These are phyloP conservation scores for Pseudogymnoascus sp. DNA, from an alignment of 2,329 filamentous ascomycete genomes.

Conservation along the genomic window DNA sequence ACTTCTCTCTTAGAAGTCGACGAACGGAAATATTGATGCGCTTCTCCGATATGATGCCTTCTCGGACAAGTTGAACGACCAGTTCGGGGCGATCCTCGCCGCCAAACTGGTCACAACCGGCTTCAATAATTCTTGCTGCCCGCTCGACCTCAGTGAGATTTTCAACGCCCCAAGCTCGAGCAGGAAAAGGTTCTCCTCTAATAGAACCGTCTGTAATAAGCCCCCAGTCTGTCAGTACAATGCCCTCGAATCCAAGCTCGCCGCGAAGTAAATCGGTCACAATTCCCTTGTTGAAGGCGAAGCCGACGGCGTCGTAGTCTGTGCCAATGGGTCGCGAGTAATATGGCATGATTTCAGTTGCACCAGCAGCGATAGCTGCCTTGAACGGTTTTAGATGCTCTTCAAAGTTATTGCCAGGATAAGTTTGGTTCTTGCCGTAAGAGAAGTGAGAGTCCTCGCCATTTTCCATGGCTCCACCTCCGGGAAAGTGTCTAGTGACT, in stretches of 20 bases:
- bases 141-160: slow-evolving; percentile 37
- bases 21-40: no score
- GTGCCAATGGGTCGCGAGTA: slow-evolving; percentile 43
- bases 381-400: slow-evolving; percentile 46
- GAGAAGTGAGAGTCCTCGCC: no score
- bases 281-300: slow-evolving; percentile 46
- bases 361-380: slow-evolving; percentile 42
- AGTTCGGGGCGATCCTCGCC: no score
- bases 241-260: slow-evolving; percentile 44
- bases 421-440: slow-evolving; percentile 42
- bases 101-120: no score
- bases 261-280: slow-evolving; percentile 42
- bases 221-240: slow-evolving; percentile 48
- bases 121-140: slow-evolving; percentile 10
- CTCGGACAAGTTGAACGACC: no score
- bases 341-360: slow-evolving; percentile 47
- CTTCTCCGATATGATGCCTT: no score
- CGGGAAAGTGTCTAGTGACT: no score
- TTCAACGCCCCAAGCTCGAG: slow-evolving; percentile 46
- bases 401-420: slow-evolving; percentile 44
- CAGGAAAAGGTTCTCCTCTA: slow-evolving; percentile 32
- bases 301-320: slow-evolving; percentile 40
- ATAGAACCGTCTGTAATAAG: slow-evolving; percentile 38
- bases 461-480: no score
- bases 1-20: no score